Percentiles rank a stretch among this genome's conserved stretches.
These are phyloP conservation scores for Agastache rugosa DNA, from an alignment of 257 asterid genomes.

Conservation along the genomic window DNA sequence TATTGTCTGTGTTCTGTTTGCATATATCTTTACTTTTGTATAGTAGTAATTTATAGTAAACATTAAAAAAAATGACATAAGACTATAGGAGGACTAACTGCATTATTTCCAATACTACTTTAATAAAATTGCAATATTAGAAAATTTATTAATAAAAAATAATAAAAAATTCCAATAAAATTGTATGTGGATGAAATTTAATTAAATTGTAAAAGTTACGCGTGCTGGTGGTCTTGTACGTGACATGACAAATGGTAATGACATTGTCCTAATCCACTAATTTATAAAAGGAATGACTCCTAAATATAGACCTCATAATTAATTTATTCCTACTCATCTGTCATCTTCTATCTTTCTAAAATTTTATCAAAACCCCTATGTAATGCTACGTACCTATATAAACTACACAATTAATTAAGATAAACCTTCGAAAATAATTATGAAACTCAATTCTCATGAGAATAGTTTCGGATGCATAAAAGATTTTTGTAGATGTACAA, in stretches of 20 bases:
- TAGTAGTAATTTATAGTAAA: too few species aligned
- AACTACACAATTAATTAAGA: background rate
- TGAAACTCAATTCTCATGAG: background rate
- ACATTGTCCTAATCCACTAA: slow-evolving; percentile 52
- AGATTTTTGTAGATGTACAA: too few species aligned
- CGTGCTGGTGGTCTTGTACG: slow-evolving; percentile 27
- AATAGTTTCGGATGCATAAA: too few species aligned
- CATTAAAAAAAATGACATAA: too few species aligned
- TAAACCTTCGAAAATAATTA: background rate
- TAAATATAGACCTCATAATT: slow-evolving; percentile 30
- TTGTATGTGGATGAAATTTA: background rate
- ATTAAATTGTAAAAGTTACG: slow-evolving; percentile 16
- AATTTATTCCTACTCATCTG: slow-evolving; percentile 29
- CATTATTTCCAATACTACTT: background rate
- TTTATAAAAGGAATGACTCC: slow-evolving; percentile 28
- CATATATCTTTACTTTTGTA: background rate
- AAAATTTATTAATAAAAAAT: background rate
- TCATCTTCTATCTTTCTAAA: slow-evolving; percentile 23
- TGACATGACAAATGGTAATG: slow-evolving; percentile 44
- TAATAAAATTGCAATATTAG: background rate
- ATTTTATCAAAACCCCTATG: slow-evolving; percentile 20
- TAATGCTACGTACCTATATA: background rate
- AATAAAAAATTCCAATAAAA: background rate
- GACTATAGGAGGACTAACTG: too few species aligned
- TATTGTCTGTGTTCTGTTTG: background rate